phyloP scores from a whole-genome alignment of 2,329 filamentous ascomycete species.

The Pyricularia grisea region DNA sequence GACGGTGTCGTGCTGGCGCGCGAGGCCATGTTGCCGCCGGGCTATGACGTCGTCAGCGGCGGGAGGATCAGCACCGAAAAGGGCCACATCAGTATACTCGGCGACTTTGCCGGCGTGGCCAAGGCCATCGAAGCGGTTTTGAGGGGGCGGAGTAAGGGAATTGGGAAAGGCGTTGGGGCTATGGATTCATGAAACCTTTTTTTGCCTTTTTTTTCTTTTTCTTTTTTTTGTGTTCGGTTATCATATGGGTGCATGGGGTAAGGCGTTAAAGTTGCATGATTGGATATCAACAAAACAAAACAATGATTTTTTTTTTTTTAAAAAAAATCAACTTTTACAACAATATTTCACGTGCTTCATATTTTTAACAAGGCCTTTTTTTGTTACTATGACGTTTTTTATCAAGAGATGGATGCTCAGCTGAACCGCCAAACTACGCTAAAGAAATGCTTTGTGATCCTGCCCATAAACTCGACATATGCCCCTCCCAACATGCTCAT shows the following conservation, averaged over 20 bases:
- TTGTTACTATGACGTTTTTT: not conserved
- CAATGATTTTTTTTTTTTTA: no score
- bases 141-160: slow-evolving; percentile 58
- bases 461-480: no score
- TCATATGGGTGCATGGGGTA: not conserved
- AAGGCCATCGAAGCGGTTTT: slow-evolving; percentile 61
- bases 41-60: slow-evolving; percentile 64
- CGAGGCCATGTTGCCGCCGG: slow-evolving; percentile 75
- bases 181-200: not conserved
- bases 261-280: not conserved
- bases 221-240: not conserved
- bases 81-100: slow-evolving; percentile 80
- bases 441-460: not conserved
- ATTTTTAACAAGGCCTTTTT: not conserved
- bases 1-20: slow-evolving; percentile 83
- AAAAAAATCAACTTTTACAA: no score
- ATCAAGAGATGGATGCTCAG: not conserved
- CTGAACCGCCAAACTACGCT: not conserved
- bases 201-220: not conserved
- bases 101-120: slow-evolving; percentile 75
- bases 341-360: not conserved
- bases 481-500: not conserved
- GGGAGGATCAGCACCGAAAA: slow-evolving; percentile 72
- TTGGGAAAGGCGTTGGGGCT: slow-evolving; percentile 36
- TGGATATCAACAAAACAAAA: not conserved